Evolutionary conservation across 345 rosid genomes (phyloP).

Genomic region (Nasturtium officinale): DNA sequence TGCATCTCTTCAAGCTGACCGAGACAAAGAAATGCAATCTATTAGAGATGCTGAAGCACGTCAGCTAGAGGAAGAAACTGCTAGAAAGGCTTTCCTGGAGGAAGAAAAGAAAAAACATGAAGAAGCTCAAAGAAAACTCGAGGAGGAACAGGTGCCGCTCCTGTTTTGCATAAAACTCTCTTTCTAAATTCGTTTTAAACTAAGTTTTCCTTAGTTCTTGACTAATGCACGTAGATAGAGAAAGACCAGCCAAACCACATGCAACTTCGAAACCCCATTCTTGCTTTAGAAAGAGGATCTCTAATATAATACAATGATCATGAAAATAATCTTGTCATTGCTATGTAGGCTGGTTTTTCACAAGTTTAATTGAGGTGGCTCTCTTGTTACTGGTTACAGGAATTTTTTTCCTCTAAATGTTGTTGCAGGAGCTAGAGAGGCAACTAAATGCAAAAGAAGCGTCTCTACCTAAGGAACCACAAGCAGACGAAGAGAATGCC

Average conservation of each 20-base stretch:
- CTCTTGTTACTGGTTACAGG: slow-evolving; percentile 5
- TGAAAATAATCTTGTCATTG: neutral
- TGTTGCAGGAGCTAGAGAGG: slow-evolving; percentile 82
- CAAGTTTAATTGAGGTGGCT: neutral
- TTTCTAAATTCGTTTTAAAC: neutral
- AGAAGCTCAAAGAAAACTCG: slow-evolving; percentile 68
- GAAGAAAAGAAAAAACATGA: slow-evolving; percentile 76
- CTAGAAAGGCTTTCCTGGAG: slow-evolving; percentile 75
- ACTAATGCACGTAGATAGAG: neutral
- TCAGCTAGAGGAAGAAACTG: slow-evolving; percentile 70
- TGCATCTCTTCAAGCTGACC: slow-evolving; percentile 94
- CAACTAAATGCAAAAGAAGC: slow-evolving; percentile 86
- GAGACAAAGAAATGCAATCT: slow-evolving; percentile 86
- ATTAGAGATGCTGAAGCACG: slow-evolving; percentile 84
- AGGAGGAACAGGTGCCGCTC: slow-evolving; percentile 80
- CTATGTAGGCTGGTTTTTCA: slow-evolving; percentile 13
- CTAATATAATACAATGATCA: neutral
- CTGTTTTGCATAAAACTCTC: slow-evolving; percentile 14
- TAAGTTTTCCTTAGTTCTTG: neutral
- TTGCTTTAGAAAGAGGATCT: neutral
- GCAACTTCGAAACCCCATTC: neutral
- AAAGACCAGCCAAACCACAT: slow-evolving; percentile 3
- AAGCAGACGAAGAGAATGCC: slow-evolving; percentile 80
- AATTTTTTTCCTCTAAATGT: neutral
- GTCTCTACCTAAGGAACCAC: slow-evolving; percentile 88